A percentile compares a stretch with the other conserved stretches of the same genome.
These are phyloP conservation scores for Prunus mira DNA, from an alignment of 306 rosid species.

Conservation along the genomic window DNA sequence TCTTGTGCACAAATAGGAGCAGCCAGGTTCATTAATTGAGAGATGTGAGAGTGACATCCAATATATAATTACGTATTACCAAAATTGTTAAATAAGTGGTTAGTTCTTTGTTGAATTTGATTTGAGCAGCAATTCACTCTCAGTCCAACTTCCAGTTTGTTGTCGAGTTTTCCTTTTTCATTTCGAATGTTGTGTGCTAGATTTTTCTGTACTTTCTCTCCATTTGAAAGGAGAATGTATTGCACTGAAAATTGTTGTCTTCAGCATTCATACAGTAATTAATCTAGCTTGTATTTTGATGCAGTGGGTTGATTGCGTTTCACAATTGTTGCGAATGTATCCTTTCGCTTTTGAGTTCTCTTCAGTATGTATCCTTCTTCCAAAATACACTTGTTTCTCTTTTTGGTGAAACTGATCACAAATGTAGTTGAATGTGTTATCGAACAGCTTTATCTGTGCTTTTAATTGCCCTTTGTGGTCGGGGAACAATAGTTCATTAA, in stretches of 20 bases:
- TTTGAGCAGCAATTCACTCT: not conserved
- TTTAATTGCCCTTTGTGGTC: not conserved
- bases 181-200: not conserved
- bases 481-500: not conserved
- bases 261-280: not conserved
- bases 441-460: not conserved
- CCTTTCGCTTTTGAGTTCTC: constrained; percentile 96
- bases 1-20: not conserved
- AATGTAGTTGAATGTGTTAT: not conserved
- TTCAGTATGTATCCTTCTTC: constrained; percentile 52
- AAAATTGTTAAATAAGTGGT: not conserved
- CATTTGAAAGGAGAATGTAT: not conserved
- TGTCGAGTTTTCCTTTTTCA: constrained; percentile 1
- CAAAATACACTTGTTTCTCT: constrained; percentile 6
- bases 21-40: not conserved
- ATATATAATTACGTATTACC: not conserved
- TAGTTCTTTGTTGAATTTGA: not conserved
- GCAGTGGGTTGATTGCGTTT: constrained; percentile 98
- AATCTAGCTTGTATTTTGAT: constrained; percentile 24
- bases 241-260: not conserved
- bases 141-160: not conserved
- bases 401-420: not conserved
- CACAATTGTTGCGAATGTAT: constrained; percentile 92
- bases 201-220: not conserved
- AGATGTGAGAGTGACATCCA: not conserved